These are phyloP conservation scores for Brassica incana DNA, from an alignment of 345 rosid species.

Conservation along the genomic window DNA sequence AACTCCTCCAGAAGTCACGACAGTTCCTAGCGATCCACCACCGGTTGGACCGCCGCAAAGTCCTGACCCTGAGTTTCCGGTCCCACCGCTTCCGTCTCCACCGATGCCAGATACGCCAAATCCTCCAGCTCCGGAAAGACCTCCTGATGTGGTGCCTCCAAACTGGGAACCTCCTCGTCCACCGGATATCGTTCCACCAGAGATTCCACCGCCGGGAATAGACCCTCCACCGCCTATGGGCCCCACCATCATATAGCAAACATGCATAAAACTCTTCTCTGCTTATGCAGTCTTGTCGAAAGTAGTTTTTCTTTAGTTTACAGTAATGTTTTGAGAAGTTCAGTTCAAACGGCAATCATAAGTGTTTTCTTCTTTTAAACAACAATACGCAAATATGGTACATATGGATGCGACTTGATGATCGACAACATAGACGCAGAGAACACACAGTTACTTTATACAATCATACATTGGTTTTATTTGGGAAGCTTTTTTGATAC, in stretches of 20 bases:
- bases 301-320: not conserved
- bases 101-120: constrained; percentile 36
- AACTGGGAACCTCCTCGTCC: constrained; percentile 32
- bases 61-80: constrained; percentile 27
- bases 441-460: constrained; percentile 10
- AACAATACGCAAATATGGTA: constrained; percentile 16
- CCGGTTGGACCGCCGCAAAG: constrained; percentile 7
- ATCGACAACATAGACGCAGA: not conserved
- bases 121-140: not conserved
- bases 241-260: not conserved
- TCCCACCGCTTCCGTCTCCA: constrained; percentile 34
- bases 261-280: not conserved
- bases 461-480: constrained; percentile 29
- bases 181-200: constrained; percentile 12
- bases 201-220: not conserved
- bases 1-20: constrained; percentile 27
- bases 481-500: not conserved
- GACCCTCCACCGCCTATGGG: not conserved
- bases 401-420: constrained; percentile 14
- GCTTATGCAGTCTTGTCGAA: not conserved
- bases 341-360: not conserved
- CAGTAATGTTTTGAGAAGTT: not conserved
- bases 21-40: constrained; percentile 31
- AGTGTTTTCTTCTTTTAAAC: constrained; percentile 3
- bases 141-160: constrained; percentile 32